Percentiles rank a stretch among this genome's conserved stretches.
Conservation (phyloP, 768 basidiomycete genomes). For the Lactarius hengduanensis region DNA sequence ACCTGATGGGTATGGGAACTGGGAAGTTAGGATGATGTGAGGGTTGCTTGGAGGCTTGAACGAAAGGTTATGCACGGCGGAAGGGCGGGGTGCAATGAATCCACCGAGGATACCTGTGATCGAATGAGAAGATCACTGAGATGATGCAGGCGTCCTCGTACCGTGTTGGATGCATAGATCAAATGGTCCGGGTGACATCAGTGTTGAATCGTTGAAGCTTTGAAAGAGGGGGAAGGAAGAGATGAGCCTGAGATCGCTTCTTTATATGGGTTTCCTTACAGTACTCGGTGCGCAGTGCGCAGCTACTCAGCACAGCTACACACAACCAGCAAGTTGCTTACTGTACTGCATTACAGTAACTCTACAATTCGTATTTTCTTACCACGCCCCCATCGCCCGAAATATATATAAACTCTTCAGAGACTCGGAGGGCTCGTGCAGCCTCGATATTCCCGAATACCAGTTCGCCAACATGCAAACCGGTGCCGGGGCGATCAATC, state of each 20-base stretch:
- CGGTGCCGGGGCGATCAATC: background rate
- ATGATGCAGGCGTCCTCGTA: slow-evolving; percentile 29
- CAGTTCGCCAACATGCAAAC: slow-evolving; percentile 20
- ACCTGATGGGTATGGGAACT: slow-evolving; percentile 48
- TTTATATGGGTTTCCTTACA: background rate
- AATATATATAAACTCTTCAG: slow-evolving; percentile 18
- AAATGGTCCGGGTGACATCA: slow-evolving; percentile 53
- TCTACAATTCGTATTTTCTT: slow-evolving; percentile 26
- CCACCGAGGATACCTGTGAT: slow-evolving; percentile 69
- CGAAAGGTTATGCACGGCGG: slow-evolving; percentile 53
- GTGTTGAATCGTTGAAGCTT: slow-evolving; percentile 28
- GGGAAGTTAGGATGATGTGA: slow-evolving; percentile 46
- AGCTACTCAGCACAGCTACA: slow-evolving; percentile 3
- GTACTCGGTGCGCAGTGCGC: background rate
- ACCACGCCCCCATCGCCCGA: slow-evolving; percentile 27
- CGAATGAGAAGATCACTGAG: slow-evolving; percentile 7
- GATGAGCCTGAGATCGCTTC: background rate
- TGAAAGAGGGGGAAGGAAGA: slow-evolving; percentile 1
- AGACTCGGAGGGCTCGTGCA: slow-evolving; percentile 21
- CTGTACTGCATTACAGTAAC: background rate
- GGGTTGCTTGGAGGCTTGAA: slow-evolving; percentile 37
- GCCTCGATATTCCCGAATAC: slow-evolving; percentile 30
- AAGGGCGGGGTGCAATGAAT: slow-evolving; percentile 66
- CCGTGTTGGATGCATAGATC: slow-evolving; percentile 63
- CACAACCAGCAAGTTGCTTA: background rate